Base-by-base conservation (phyloP, 139 green algal species). In the Ettlia oleoabundans region DNA sequence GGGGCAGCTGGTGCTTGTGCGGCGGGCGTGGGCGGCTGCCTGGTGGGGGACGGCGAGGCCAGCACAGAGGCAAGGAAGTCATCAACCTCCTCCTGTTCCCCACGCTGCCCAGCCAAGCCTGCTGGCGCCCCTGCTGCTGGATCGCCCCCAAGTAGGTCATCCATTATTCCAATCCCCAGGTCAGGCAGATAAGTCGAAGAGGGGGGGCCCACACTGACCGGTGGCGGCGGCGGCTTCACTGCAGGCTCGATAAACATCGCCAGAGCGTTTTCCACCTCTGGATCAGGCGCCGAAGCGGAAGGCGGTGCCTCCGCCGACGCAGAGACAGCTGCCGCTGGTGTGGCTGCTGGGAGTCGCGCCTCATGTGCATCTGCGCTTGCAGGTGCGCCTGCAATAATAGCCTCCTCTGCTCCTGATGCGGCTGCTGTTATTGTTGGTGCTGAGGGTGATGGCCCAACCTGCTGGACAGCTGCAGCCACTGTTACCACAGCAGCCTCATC, bases 31-130 rank as follows among this genome's bases (percentile, higher is more conserved):
- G 24, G 58, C 58, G 15, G 21, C 58, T 35, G 6, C 21, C 21
- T 30, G 21, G 58, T 30, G 21, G 63, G 63, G 30, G 26, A 61
- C 8, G 75, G 75, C 8, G 75, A 81, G 0, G 75, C 75, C 28
- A 81, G 75, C 40, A 81, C 75, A 0, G 75, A 81, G 28, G 58
- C 58, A 38, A 81, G 55, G 19, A 81, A 81, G n/a, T 81, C 75
- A 37, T 81, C 55, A 38, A 72, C 75, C 21, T 80, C 68, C 26
- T 74, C 41, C 63, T 81, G 66, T n/a, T 67, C 63, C 2, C 35
- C 40, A 2, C 35, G 28, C 1, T 66, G 30, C 6, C 15, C 37
- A 19, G 68, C 40, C 9, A 22, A 21, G 53, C 3, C 4, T 33
- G 30, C 30, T 43, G 28, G 32, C 35, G 47, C 19, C 33, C 4